Evolutionary conservation across 2,329 filamentous ascomycete species (phyloP).

Genomic region (Aspergillus sergii): DNA sequence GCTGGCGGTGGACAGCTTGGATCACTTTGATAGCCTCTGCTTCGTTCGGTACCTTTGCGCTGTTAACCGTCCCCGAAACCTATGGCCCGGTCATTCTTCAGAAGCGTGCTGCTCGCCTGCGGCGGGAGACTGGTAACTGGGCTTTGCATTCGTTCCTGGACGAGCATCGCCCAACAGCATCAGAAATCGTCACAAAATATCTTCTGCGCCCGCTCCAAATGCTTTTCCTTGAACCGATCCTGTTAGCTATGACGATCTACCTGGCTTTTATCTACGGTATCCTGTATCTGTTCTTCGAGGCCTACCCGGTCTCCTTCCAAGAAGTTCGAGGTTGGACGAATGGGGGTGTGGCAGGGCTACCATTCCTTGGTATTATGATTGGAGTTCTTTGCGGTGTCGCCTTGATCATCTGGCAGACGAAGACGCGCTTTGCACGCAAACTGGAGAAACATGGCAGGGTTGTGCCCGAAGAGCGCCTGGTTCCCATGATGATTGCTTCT

Average conservation of each 20-base stretch:
- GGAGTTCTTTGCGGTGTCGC: slow-evolving; percentile 38
- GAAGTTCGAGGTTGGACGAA: slow-evolving; percentile 41
- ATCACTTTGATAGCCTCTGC: slow-evolving; percentile 54
- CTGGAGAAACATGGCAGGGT: slow-evolving; percentile 34
- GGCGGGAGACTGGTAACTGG: slow-evolving; percentile 51
- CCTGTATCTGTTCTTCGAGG: slow-evolving; percentile 43
- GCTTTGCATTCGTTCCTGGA: slow-evolving; percentile 49
- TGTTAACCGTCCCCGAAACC: slow-evolving; percentile 55
- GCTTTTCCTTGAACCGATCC: slow-evolving; percentile 52
- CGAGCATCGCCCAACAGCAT: slow-evolving; percentile 42
- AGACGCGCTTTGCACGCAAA: slow-evolving; percentile 43
- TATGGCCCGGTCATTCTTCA: slow-evolving; percentile 53
- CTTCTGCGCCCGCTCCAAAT: slow-evolving; percentile 50
- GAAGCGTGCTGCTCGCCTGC: slow-evolving; percentile 49
- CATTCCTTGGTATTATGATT: slow-evolving; percentile 41
- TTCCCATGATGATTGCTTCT: slow-evolving; percentile 48
- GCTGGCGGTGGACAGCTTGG: slow-evolving; percentile 62
- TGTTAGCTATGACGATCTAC: slow-evolving; percentile 51
- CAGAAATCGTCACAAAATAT: slow-evolving; percentile 47
- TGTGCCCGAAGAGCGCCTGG: slow-evolving; percentile 49
- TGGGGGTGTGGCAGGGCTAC: slow-evolving; percentile 39
- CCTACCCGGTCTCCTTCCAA: slow-evolving; percentile 45
- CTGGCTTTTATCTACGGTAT: slow-evolving; percentile 44
- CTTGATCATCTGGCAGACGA: slow-evolving; percentile 43
- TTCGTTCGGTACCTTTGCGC: slow-evolving; percentile 45